These are phyloP conservation scores for Neonothopanus nambi DNA, from an alignment of 1,284 basidiomycete species.

Conservation along the genomic window DNA sequence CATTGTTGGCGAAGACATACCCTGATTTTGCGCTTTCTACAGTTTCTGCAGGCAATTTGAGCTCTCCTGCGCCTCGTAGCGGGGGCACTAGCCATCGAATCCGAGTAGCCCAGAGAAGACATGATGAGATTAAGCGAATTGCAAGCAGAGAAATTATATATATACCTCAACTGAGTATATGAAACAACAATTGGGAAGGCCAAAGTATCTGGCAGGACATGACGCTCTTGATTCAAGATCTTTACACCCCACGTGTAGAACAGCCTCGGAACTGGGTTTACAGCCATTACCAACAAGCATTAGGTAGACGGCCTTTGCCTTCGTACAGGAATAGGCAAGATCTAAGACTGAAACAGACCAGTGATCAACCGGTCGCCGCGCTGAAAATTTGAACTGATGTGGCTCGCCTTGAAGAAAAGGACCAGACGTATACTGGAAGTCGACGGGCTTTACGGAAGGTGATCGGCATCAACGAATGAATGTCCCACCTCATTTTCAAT, in stretches of 20 bases:
- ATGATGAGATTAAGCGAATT: constrained; percentile 6
- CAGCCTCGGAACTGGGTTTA: constrained; percentile 11
- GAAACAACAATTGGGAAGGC: constrained; percentile 7
- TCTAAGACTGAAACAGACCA: neutral
- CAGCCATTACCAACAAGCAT: constrained; percentile 2
- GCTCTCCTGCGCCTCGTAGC: constrained; percentile 38
- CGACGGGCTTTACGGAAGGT: neutral
- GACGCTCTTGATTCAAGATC: constrained; percentile 14
- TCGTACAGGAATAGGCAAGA: too few relatives aligned
- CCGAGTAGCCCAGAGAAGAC: constrained; percentile 3
- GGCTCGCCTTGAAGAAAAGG: too few relatives aligned
- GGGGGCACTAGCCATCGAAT: constrained; percentile 8
- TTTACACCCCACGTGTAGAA: constrained; percentile 12
- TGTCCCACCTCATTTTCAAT: constrained; percentile 1
- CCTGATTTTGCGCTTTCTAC: constrained; percentile 55
- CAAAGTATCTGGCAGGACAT: constrained; percentile 1
- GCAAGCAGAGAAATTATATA: neutral
- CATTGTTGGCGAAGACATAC: constrained; percentile 27
- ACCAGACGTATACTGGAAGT: too few relatives aligned
- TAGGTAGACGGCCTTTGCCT: neutral
- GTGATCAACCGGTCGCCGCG: too few relatives aligned
- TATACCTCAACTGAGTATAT: constrained; percentile 6
- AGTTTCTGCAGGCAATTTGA: constrained; percentile 51
- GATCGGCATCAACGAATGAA: neutral
- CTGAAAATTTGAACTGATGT: too few relatives aligned